phyloP scores from a whole-genome alignment of 208 protist genomes.

The Acanthamoeba healyi region DNA sequence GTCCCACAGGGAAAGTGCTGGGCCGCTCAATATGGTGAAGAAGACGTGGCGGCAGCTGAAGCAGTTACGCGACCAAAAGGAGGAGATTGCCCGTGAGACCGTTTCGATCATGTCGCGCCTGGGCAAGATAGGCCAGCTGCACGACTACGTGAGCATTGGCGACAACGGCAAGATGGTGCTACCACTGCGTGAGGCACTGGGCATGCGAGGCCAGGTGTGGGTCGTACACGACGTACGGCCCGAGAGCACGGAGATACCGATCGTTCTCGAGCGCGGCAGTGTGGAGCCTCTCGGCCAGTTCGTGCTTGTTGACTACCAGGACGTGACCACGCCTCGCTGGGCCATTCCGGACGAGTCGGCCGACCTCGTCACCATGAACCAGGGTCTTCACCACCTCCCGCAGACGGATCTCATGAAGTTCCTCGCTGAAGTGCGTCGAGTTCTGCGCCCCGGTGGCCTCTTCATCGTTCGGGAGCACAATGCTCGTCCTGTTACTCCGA shows the following conservation, averaged over 20 bases:
- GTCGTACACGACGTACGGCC: constrained; percentile 23
- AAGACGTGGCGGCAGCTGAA: constrained; percentile 21
- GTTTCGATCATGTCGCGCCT: constrained; percentile 71
- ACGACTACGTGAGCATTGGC: constrained; percentile 82
- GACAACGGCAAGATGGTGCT: constrained; percentile 83
- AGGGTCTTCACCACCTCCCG: constrained; percentile 87
- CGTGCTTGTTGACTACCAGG: constrained; percentile 80
- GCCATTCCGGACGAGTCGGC: constrained; percentile 60
- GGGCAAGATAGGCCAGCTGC: constrained; percentile 72
- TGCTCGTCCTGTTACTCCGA: background rate
- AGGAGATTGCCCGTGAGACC: constrained; percentile 78
- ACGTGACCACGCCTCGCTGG: constrained; percentile 54
- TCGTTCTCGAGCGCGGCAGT: constrained; percentile 78
- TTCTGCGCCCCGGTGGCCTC: constrained; percentile 84
- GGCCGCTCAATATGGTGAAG: background rate
- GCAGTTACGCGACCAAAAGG: constrained; percentile 82
- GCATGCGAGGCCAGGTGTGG: constrained; percentile 22
- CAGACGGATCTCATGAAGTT: constrained; percentile 74
- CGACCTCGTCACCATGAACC: constrained; percentile 85
- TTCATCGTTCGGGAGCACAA: constrained; percentile 88
- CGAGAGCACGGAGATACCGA: constrained; percentile 73
- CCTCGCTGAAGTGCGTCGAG: constrained; percentile 75
- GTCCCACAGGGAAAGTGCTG: too few species aligned
- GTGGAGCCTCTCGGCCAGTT: constrained; percentile 75
- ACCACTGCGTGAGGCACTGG: constrained; percentile 24